Conservation (phyloP, 2,329 filamentous ascomycete genomes). For the Zasmidium angulare region DNA sequence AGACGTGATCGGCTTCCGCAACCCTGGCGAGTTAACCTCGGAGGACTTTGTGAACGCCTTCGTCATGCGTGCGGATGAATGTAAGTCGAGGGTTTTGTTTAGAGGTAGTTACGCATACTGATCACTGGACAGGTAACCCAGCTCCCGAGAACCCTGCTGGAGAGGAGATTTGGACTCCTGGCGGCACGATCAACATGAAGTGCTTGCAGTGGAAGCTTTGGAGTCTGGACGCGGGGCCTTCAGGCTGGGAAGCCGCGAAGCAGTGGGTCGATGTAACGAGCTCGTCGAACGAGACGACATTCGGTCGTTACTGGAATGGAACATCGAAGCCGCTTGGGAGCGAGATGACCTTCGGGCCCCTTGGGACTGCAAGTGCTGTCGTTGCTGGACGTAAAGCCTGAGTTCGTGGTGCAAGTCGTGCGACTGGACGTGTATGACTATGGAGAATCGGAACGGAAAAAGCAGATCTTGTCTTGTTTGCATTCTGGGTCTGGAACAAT, state of each 20-base stretch:
- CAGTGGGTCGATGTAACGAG: neutral
- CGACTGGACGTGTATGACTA: too few relatives aligned
- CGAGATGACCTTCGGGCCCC: neutral
- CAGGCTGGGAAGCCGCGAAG: neutral
- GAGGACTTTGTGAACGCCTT: neutral
- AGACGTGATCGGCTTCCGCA: neutral
- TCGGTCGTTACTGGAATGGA: neutral
- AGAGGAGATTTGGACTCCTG: neutral
- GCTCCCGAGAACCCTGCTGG: neutral
- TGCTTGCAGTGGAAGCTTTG: neutral
- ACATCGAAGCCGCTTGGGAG: neutral
- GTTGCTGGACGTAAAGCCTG: neutral
- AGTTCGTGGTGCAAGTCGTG: too few relatives aligned
- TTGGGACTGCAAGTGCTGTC: neutral
- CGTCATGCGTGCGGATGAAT: neutral
- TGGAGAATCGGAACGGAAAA: too few relatives aligned
- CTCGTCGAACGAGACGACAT: neutral
- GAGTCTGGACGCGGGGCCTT: neutral
- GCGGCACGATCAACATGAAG: neutral
- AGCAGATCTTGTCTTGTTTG: too few relatives aligned
- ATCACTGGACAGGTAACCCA: neutral
- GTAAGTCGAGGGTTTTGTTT: neutral
- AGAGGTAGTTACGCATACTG: neutral
- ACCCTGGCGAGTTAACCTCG: neutral
- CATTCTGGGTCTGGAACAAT: too few relatives aligned